Evolutionary conservation across 2,329 filamentous ascomycete genomes (phyloP).

Genomic region (Dendryphion nanum): DNA sequence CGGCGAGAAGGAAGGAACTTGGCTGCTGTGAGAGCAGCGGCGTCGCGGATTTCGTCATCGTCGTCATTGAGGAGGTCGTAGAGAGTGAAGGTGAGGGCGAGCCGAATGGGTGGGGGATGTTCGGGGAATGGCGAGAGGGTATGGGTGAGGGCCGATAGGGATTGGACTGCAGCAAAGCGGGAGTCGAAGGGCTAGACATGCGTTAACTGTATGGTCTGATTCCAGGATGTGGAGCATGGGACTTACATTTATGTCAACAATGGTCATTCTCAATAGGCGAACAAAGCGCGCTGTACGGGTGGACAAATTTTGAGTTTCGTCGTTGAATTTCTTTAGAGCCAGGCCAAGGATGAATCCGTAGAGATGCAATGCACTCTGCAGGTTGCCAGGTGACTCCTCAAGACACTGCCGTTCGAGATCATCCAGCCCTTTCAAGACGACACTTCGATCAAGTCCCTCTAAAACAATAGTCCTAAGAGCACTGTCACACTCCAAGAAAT

Average conservation of each 20-base stretch:
- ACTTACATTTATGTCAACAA: constrained; percentile 30
- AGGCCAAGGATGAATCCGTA: constrained; percentile 33
- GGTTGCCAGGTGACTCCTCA: constrained; percentile 26
- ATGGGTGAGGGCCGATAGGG: constrained; percentile 49
- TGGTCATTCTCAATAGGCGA: constrained; percentile 27
- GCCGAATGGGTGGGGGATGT: constrained; percentile 12
- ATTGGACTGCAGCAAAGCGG: constrained; percentile 58
- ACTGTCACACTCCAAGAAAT: constrained; percentile 11
- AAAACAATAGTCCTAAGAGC: constrained; percentile 15
- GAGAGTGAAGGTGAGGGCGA: constrained; percentile 46
- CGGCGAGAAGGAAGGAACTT: constrained; percentile 44
- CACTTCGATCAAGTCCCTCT: constrained; percentile 8
- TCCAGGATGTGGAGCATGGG: neutral
- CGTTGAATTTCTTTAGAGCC: constrained; percentile 11
- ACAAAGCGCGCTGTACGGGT: constrained; percentile 21
- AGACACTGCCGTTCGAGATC: constrained; percentile 29
- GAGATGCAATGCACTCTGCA: constrained; percentile 29
- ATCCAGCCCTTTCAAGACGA: constrained; percentile 15
- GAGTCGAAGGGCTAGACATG: constrained; percentile 60
- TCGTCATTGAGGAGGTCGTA: constrained; percentile 66
- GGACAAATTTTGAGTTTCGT: constrained; percentile 6
- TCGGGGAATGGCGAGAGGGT: constrained; percentile 14
- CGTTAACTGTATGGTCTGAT: neutral
- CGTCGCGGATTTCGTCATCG: constrained; percentile 79
- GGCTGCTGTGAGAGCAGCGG: constrained; percentile 55